A percentile compares a stretch with the other conserved stretches of the same genome.
Conservation (phyloP, 2,329 filamentous ascomycete species). For the Macrophomina tecta region DNA sequence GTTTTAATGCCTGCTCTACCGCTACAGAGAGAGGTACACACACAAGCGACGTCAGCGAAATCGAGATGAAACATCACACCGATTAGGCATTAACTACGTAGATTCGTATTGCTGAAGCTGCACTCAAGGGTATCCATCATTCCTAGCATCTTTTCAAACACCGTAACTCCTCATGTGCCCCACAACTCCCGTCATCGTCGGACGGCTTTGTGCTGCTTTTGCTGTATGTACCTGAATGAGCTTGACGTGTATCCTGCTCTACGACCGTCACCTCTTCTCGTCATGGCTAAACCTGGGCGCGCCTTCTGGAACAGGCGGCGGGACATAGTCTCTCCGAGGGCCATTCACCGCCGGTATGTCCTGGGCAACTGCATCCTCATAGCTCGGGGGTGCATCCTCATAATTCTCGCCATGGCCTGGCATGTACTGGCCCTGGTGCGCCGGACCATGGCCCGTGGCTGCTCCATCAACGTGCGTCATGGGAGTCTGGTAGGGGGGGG, state of each 20-base stretch:
- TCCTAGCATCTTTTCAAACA: background rate
- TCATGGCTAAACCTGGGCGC: constrained; percentile 42
- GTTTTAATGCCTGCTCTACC: background rate
- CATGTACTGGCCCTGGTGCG: constrained; percentile 32
- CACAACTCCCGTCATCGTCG: background rate
- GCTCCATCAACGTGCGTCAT: constrained; percentile 17
- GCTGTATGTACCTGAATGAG: background rate
- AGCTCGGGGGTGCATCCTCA: constrained; percentile 89
- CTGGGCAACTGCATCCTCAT: constrained; percentile 89
- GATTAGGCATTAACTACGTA: background rate
- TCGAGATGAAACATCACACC: background rate
- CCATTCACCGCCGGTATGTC: constrained; percentile 76
- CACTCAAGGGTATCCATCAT: constrained; percentile 1
- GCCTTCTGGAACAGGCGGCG: constrained; percentile 47
- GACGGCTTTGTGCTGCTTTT: background rate
- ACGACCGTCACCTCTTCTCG: constrained; percentile 37
- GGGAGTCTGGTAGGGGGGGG: constrained; percentile 16
- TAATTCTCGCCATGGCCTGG: constrained; percentile 25
- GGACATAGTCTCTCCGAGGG: constrained; percentile 69
- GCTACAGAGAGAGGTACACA: too few species aligned
- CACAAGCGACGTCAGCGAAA: too few species aligned
- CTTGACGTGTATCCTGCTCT: background rate
- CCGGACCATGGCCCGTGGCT: constrained; percentile 31
- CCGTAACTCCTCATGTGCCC: background rate
- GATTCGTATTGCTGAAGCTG: background rate